Base-by-base conservation (phyloP, 176 grass and related monocot species). In the Oryza brachyantha region DNA sequence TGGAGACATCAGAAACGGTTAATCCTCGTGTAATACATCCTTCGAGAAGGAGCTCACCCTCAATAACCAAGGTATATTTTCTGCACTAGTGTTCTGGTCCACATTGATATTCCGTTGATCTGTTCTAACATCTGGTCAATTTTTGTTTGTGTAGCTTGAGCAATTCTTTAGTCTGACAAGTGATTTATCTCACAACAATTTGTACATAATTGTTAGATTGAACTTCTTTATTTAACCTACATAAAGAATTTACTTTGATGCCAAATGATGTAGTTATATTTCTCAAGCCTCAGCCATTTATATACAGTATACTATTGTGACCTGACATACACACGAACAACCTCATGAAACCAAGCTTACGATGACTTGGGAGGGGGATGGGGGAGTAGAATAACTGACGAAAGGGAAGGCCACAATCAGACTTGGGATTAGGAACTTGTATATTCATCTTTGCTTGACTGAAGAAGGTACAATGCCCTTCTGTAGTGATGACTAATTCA, bases 1-100 rank as follows among this genome's bases (percentile, higher is more conserved):
- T 99, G 86, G 92, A 99, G 83, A 95, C 84, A 61, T 88, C 96
- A 82, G 96, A 99, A 89, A 89, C 84, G 87, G 93, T 95, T 58
- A 91, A 88, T 74, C 92, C 89, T 61, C 83, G 62, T 60, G 82
- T 88, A 66, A 72, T 99, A 77, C 96, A 99, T 89, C 92, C 92
- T 95, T 99, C 96, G 68, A 93, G 96, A 87, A 95, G 81, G 75
- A 60, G 74, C n/a, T 99, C 90, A 11, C 86, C 96, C n/a, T 91
- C 90, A 38, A 95, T 95, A 65, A 99, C 88, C 57, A 95, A 95
- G 92, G 96, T 99, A 93, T 25, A 16, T 26, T 79, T 79, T 61
- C 11, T 83, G 35, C 39, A 78, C 38, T 67, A 72, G 8, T 71
- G 25, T 75, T 86, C 46, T 82, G 73, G n/a, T 45, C 19, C 19